These are phyloP conservation scores for Aspergillus sp. DNA, from an alignment of 2,329 filamentous ascomycete genomes.

Conservation along the genomic window DNA sequence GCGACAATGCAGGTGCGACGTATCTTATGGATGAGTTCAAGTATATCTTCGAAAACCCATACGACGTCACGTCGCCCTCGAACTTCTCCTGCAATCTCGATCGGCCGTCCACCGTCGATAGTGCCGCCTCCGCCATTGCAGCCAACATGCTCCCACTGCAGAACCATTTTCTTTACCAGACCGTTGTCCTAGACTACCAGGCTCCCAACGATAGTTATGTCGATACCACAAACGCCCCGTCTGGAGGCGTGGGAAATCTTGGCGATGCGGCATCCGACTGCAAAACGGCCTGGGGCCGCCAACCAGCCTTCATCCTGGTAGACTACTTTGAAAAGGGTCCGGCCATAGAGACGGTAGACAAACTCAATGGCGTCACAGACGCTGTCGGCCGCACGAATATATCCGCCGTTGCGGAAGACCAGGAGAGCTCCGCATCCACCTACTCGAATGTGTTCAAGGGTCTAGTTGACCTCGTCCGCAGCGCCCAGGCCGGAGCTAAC, in stretches of 20 bases:
- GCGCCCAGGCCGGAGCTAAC: conserved; percentile 37
- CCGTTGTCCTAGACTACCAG: conserved; percentile 54
- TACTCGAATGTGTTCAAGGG: conserved; percentile 39
- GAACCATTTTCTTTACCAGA: conserved; percentile 75
- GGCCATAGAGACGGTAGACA: conserved; percentile 68
- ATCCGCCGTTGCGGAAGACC: conserved; percentile 25
- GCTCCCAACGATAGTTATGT: conserved; percentile 63
- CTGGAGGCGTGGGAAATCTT: conserved; percentile 55
- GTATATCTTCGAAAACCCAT: conserved; percentile 70
- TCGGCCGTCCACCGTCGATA: conserved; percentile 59
- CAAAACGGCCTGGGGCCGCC: conserved; percentile 57
- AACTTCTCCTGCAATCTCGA: conserved; percentile 73
- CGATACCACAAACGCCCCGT: conserved; percentile 64
- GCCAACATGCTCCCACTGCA: conserved; percentile 67
- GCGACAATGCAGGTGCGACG: conserved; percentile 35
- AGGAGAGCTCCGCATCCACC: conserved; percentile 26
- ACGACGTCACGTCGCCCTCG: conserved; percentile 59
- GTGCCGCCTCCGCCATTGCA: conserved; percentile 51
- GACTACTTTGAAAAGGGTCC: conserved; percentile 77
- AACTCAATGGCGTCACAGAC: conserved; percentile 59
- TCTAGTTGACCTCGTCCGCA: conserved; percentile 37
- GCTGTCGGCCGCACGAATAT: conserved; percentile 45
- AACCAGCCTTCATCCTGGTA: conserved; percentile 73
- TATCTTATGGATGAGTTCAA: conserved; percentile 47
- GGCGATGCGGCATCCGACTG: conserved; percentile 54